Evolutionary conservation across 257 asterid species (phyloP), one percentile per base, ranked within the genome.

Genomic region (Rubia yunnanensis): DNA sequence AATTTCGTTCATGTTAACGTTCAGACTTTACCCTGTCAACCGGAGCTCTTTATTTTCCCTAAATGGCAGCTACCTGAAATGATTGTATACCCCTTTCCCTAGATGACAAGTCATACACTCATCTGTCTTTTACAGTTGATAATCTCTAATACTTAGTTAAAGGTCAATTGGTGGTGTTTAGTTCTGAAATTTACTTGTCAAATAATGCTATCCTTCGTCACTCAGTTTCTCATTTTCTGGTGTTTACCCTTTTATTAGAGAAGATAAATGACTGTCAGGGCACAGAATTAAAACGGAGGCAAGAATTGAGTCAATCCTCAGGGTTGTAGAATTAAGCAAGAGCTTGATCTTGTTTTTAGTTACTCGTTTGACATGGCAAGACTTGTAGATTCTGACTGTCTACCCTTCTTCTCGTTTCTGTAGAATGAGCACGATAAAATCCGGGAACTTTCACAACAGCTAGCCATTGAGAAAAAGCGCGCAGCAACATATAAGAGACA

Each of bases 361-460:
- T 50, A 17, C 62, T 60, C 46, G 0, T 48, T 62, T 41, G 34
- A 30, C 17, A 48, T 26, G 4, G 17, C 23, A 14, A 26, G 41
- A n/a, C 35, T 17, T 57, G 36, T 24, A 7, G 23, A 26, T 56
- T 17, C 60, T 46, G 39, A 54, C n/a, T 60, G n/a, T 46, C 20
- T 22, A 2, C n/a, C 15, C 17, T 69, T 39, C 34, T 5, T 69
- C 31, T 44, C 41, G 26, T 61, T 65, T 60, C 10, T 79, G 81
- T 80, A 92, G 98, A 92, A 92, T 7, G 98, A 92, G 76, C 98
- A 89, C 46, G 94, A 89, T 75, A 89, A 84, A 76, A 92, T 92
- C 53, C 79, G 96, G 66, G 98, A 89, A 65, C 86, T 92, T 27
- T 80, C 97, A 5, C 96, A 86, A 57, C 98, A 92, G 76, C 84